Evolutionary conservation across 2,329 filamentous ascomycete species (phyloP).

Genomic region (Cordyceps tenuipes): DNA sequence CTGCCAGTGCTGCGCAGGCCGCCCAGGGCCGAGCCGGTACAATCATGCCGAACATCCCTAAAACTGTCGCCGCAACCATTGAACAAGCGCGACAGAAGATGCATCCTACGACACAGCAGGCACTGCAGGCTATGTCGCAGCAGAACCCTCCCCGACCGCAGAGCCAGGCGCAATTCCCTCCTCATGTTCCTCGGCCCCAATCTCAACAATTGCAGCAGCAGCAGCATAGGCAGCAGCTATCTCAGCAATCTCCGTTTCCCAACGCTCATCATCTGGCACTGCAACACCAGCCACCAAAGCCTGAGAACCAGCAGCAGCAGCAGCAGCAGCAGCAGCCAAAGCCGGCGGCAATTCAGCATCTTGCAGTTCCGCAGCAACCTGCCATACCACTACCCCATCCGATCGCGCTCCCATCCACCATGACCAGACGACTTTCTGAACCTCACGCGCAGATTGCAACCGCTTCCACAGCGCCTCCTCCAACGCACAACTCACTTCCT

Average conservation of each 20-base stretch:
- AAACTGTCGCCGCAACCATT: constrained; percentile 18
- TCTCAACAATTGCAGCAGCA: constrained; percentile 9
- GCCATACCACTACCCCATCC: constrained; percentile 7
- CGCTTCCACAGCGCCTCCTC: constrained; percentile 1
- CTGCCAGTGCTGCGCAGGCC: constrained; percentile 22
- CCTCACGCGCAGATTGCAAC: background rate
- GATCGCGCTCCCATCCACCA: constrained; percentile 3
- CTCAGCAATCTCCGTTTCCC: constrained; percentile 10
- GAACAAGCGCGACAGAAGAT: constrained; percentile 20
- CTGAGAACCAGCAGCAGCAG: constrained; percentile 9
- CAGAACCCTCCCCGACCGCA: constrained; percentile 10
- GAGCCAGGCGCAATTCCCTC: constrained; percentile 21
- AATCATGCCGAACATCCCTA: constrained; percentile 15
- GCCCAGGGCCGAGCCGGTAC: constrained; percentile 15
- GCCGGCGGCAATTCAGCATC: background rate
- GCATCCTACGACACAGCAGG: constrained; percentile 22
- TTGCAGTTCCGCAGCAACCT: background rate
- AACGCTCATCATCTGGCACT: no score
- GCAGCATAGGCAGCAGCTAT: constrained; percentile 10
- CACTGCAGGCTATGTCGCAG: constrained; percentile 1
- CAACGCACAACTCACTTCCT: background rate
- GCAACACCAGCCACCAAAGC: no score
- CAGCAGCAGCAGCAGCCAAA: constrained; percentile 13
- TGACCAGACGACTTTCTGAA: background rate
- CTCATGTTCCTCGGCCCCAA: constrained; percentile 19